A percentile compares a stretch with the other conserved stretches of the same genome.
phyloP scores from a whole-genome alignment of 2,329 filamentous ascomycete genomes.

The Mollisia scopiformis region DNA sequence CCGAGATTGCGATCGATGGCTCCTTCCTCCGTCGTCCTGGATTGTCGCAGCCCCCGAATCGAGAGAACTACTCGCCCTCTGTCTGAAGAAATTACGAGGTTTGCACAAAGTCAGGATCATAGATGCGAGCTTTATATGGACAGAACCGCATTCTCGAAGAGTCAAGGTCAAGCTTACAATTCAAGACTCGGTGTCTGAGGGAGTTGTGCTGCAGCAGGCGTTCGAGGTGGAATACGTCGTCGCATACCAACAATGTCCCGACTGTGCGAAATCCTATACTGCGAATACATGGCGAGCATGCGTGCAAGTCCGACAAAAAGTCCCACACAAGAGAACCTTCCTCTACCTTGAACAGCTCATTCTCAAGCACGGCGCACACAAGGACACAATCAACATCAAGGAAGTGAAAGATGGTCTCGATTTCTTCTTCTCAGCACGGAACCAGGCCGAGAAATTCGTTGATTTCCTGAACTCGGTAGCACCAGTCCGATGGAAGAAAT shows the following conservation, averaged over 20 bases:
- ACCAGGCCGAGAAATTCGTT: slow-evolving; percentile 89
- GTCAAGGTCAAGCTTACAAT: slow-evolving; percentile 96
- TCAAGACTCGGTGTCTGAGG: slow-evolving; percentile 68
- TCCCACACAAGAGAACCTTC: slow-evolving; percentile 90
- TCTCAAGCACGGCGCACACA: slow-evolving; percentile 88
- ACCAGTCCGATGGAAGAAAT: slow-evolving; percentile 79
- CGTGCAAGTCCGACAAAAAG: slow-evolving; percentile 96
- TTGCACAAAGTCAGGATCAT: slow-evolving; percentile 91
- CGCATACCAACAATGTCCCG: slow-evolving; percentile 89
- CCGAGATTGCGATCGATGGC: slow-evolving; percentile 92
- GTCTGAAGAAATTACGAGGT: slow-evolving; percentile 84
- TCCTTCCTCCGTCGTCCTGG: slow-evolving; percentile 86
- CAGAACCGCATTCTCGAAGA: slow-evolving; percentile 91
- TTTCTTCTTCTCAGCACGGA: slow-evolving; percentile 89
- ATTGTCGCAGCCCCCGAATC: slow-evolving; percentile 84
- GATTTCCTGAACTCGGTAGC: slow-evolving; percentile 86
- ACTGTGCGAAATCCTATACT: slow-evolving; percentile 94
- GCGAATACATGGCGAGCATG: slow-evolving; percentile 93
- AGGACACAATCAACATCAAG: slow-evolving; percentile 96
- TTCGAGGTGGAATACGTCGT: slow-evolving; percentile 95
- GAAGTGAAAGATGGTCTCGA: slow-evolving; percentile 95
- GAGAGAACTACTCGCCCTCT: slow-evolving; percentile 88
- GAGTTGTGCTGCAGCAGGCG: slow-evolving; percentile 79
- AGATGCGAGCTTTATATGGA: slow-evolving; percentile 97
- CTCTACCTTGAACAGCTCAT: slow-evolving; percentile 90